Conservation (phyloP, 2,329 filamentous ascomycete species). For the Fusarium sp. region DNA sequence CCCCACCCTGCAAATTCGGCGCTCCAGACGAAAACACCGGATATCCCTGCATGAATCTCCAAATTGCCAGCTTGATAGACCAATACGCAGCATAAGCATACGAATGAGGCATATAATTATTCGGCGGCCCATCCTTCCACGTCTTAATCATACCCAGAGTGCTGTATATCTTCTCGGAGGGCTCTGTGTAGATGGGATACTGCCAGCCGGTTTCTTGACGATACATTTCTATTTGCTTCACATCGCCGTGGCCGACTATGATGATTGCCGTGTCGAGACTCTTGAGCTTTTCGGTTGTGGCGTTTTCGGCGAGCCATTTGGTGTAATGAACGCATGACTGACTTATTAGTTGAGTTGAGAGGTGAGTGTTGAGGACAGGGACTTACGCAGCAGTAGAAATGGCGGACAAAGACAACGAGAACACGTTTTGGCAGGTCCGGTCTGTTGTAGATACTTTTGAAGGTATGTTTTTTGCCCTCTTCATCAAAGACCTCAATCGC, state of each 20-base stretch:
- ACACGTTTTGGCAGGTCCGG: background rate
- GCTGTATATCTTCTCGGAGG: slow-evolving; percentile 18
- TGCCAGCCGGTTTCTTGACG: slow-evolving; percentile 26
- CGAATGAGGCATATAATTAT: slow-evolving; percentile 5
- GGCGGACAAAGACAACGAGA: slow-evolving; percentile 31
- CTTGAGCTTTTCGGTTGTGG: slow-evolving; percentile 24
- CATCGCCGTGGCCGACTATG: slow-evolving; percentile 12
- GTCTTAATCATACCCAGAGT: slow-evolving; percentile 24
- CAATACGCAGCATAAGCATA: background rate
- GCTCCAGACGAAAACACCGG: slow-evolving; percentile 4
- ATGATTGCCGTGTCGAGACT: slow-evolving; percentile 20
- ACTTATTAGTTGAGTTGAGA: no score
- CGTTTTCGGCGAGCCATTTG: slow-evolving; percentile 12
- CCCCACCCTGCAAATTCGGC: slow-evolving; percentile 23
- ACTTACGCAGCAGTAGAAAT: slow-evolving; percentile 29
- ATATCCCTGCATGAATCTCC: background rate
- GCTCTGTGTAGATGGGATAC: slow-evolving; percentile 27
- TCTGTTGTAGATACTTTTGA: slow-evolving; percentile 26
- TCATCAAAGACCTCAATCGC: slow-evolving; percentile 18
- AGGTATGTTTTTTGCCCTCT: slow-evolving; percentile 12
- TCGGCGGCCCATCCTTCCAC: slow-evolving; percentile 10
- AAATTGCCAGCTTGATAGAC: slow-evolving; percentile 2
- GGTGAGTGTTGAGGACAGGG: accelerated
- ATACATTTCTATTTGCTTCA: slow-evolving; percentile 19
- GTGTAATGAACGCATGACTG: slow-evolving; percentile 24